Conservation (phyloP, 2,329 filamentous ascomycete species). For the Cordyceps pruinosa region DNA sequence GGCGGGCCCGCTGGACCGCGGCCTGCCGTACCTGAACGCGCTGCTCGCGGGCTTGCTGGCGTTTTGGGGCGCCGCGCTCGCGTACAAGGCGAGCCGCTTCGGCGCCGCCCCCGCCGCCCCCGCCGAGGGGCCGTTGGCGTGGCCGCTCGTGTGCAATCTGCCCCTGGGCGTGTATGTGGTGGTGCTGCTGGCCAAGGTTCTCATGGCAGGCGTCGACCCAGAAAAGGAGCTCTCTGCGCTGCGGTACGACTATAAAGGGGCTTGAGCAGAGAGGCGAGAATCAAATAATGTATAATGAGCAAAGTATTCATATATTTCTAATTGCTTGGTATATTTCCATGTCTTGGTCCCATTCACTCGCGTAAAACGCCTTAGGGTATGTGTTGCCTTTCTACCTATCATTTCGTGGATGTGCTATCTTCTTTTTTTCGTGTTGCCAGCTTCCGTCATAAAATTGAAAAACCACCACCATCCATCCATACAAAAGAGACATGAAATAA, state of each 20-base stretch:
- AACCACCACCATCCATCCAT: not conserved
- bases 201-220: constrained; percentile 64
- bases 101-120: not conserved
- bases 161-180: constrained; percentile 54
- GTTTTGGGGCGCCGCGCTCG: constrained; percentile 34
- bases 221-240: constrained; percentile 55
- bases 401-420: constrained; percentile 5
- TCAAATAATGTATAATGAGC: constrained; percentile 7
- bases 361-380: constrained; percentile 2
- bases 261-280: constrained; percentile 30
- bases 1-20: constrained; percentile 44
- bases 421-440: not conserved
- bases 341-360: constrained; percentile 4
- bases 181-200: constrained; percentile 53
- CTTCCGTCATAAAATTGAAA: not conserved
- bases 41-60: constrained; percentile 47
- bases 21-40: constrained; percentile 55
- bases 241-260: constrained; percentile 62
- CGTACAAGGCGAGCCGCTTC: constrained; percentile 21
- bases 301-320: constrained; percentile 3
- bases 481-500: not conserved
- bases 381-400: constrained; percentile 1
- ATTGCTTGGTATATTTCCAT: constrained; percentile 11
- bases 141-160: constrained; percentile 41
- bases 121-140: constrained; percentile 25